Evolutionary conservation across 2,329 filamentous ascomycete genomes (phyloP), one percentile per base, ranked within the genome.

Genomic region (Aspergillus uvarum): DNA sequence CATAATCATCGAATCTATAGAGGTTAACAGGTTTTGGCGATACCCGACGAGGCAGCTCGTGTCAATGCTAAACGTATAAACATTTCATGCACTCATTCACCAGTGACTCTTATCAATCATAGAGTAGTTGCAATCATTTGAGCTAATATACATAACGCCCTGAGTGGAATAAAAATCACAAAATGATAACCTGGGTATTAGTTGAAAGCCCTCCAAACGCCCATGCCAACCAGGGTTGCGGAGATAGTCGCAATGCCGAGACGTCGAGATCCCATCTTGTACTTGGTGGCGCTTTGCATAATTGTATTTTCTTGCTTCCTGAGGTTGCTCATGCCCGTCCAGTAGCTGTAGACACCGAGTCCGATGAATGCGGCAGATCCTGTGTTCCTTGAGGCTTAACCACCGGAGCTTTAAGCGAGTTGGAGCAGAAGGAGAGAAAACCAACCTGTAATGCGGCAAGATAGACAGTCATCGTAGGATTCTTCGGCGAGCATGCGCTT

Each of bases 281-380:
- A 88, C 67, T 86, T 82, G 26, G 88, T 89, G 51, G 85, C 85
- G 77, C 88, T 90, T 71, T 84, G 81, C 60, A 91, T 76, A 63
- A 93, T 91, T 61, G 70, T 68, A 55, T 73, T 70, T 62, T 84
- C 82, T 72, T 91, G 88, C 67, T 82, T 81, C 67, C 87, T 83
- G 31, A 95, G 84, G 74, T 93, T 89, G 54, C 81, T 80, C 75
- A 87, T 89, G 59, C 91, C 91, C 3, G 89, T 90, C 62, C 87
- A 80, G 77, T 92, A 93, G 74, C 87, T 92, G 77, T 93, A 95
- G 1, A 82, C 87, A 3, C 87, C 90, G 16, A 94, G 84, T 1
- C 89, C 89, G 58, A 91, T 80, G 64, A 95, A 92, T 1, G 90
- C 89, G 44, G 87, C 83, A 70, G 89, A 88, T 49, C 90, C 90